Evolutionary conservation across 2,329 filamentous ascomycete species (phyloP), one percentile per base, ranked within the genome.

Genomic region (Fusarium falciforme): DNA sequence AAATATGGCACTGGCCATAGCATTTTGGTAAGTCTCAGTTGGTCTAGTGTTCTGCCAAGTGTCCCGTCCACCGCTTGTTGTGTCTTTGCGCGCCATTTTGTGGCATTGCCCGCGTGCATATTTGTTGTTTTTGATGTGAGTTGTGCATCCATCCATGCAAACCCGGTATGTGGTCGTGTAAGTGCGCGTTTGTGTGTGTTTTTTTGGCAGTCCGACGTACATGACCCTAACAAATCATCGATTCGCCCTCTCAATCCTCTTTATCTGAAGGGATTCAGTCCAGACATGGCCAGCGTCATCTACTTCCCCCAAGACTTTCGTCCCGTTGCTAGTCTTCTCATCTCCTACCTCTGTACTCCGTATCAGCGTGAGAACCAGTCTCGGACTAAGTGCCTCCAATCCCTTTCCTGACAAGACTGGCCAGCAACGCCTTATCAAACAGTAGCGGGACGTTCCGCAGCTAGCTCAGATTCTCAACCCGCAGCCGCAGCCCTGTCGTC

Each of bases 361-460:
- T 36, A 20, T 31, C 27, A 36, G 29, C 58, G 17, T 67, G 14
- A 35, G 42, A 47, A 40, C 67, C 57, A 27, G 57, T 44, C 57
- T 61, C 55, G 61, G 61, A 31, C 36, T 33, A 64, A 42, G 4
- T 57, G 47, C 36, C 47, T 64, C 61, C 61, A 64, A 40, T 64
- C 49, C 47, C 22, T 27, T 57, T 64, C 61, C 47, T 25, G 27
- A 42, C 47, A 63, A 63, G 61, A 57, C 61, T 52, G 22, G 5
- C 67, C 61, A 64, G 57, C 59, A 65, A 61, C 57, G 14, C n/a
- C 38, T 62, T 66, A 55, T 44, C 47, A 68, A 62, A 70, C 40
- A 68, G 55, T 42, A 35, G 66, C 72, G 76, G 75, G 74, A 77
- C 75, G 72, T 76, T 75, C 75, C 76, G 76, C 63, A 52, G 54